Evolutionary conservation across 2,329 filamentous ascomycete species (phyloP).

Genomic region (Fusarium succisae): DNA sequence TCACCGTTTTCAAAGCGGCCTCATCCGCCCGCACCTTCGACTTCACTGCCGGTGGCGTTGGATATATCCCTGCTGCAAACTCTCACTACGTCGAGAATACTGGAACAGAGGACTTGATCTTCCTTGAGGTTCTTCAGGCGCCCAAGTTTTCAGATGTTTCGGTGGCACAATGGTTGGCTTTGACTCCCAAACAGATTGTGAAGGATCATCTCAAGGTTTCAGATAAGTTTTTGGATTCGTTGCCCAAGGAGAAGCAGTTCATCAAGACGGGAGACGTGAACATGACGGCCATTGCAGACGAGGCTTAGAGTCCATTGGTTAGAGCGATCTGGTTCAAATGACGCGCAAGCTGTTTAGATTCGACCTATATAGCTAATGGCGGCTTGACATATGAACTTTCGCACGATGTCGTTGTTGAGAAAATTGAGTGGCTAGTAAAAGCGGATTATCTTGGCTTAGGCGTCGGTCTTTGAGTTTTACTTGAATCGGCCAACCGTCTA

Average conservation of each 20-base stretch:
- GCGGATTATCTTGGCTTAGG: no score
- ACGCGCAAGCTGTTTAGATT: no score
- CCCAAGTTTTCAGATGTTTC: constrained; percentile 13
- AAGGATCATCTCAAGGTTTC: constrained; percentile 20
- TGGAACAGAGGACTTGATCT: constrained; percentile 1
- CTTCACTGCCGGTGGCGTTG: constrained; percentile 6
- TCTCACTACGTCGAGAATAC: constrained; percentile 20
- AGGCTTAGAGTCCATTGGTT: not conserved
- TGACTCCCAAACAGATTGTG: constrained; percentile 7
- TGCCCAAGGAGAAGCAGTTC: constrained; percentile 13
- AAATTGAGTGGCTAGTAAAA: not conserved
- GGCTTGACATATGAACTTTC: no score
- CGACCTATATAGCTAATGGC: no score
- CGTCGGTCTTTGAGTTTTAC: not conserved
- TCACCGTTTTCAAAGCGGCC: constrained; percentile 4
- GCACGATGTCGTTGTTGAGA: not conserved
- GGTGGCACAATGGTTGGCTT: constrained; percentile 9
- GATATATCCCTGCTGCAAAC: constrained; percentile 8
- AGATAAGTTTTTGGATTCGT: not conserved
- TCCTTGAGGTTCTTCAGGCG: constrained; percentile 15
- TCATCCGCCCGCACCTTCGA: constrained; percentile 4
- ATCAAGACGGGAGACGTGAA: constrained; percentile 4
- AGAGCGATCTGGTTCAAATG: no score
- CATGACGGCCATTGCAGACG: not conserved
- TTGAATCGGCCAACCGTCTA: not conserved